Percentiles rank a stretch among this genome's conserved stretches.
phyloP scores from a whole-genome alignment of 805 yeast species.

The Isabelozyma heimii region DNA sequence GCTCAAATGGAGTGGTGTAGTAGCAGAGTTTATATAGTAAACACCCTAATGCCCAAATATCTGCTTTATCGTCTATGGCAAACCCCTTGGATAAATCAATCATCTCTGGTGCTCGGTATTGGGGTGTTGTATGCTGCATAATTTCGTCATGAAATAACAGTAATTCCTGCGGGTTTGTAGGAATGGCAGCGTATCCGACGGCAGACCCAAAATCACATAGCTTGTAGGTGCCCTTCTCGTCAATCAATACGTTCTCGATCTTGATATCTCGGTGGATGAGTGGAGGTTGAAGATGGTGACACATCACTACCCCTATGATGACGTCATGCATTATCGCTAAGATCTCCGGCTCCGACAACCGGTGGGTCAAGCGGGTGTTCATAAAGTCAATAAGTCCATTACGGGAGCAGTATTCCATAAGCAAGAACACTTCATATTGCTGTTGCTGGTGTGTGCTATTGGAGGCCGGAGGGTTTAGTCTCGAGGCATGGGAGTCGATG shows the following conservation, averaged over 20 bases:
- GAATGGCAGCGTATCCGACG: constrained; percentile 59
- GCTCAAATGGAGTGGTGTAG: constrained; percentile 84
- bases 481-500: constrained; percentile 92
- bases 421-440: constrained; percentile 68
- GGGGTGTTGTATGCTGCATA: constrained; percentile 90
- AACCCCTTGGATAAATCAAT: constrained; percentile 77
- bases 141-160: constrained; percentile 80
- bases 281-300: constrained; percentile 72
- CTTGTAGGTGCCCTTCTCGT: constrained; percentile 65
- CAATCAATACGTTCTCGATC: constrained; percentile 89
- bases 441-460: constrained; percentile 35
- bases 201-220: constrained; percentile 95
- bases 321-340: constrained; percentile 66
- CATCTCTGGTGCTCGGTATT: constrained; percentile 96
- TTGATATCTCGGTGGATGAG: constrained; percentile 80
- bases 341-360: constrained; percentile 67
- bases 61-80: constrained; percentile 89
- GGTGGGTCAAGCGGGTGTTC: constrained; percentile 66
- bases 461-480: constrained; percentile 32
- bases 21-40: constrained; percentile 87
- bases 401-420: constrained; percentile 77
- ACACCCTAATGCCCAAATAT: constrained; percentile 96
- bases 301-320: constrained; percentile 71
- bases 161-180: constrained; percentile 70
- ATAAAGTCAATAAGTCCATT: constrained; percentile 78